Conservation (phyloP, 345 rosid genomes). For the Chamaenerion angustifolium region DNA sequence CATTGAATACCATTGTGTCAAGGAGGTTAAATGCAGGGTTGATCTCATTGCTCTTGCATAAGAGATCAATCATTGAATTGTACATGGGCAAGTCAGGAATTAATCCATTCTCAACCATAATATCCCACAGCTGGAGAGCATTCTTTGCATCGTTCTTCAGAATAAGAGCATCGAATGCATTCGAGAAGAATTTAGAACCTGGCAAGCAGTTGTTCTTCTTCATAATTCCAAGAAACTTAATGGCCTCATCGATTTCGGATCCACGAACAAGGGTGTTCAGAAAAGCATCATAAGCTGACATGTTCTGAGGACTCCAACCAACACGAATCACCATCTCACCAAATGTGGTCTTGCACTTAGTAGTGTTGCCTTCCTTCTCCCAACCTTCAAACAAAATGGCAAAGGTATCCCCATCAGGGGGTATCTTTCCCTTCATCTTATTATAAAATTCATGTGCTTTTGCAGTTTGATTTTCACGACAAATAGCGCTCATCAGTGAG, state of each 20-base stretch:
- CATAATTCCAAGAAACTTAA: slow-evolving; percentile 32
- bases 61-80: slow-evolving; percentile 29
- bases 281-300: slow-evolving; percentile 25
- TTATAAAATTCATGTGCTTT: slow-evolving; percentile 30
- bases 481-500: slow-evolving; percentile 36
- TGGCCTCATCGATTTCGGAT: slow-evolving; percentile 18
- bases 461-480: slow-evolving; percentile 15
- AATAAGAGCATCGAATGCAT: slow-evolving; percentile 29
- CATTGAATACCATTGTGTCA: slow-evolving; percentile 37
- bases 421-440: slow-evolving; percentile 20
- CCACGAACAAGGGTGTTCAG: slow-evolving; percentile 25
- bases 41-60: slow-evolving; percentile 27
- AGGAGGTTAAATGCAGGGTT: slow-evolving; percentile 29
- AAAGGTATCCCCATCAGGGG: slow-evolving; percentile 34
- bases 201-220: slow-evolving; percentile 36
- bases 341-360: slow-evolving; percentile 33
- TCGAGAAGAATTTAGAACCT: slow-evolving; percentile 34
- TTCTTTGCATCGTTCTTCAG: slow-evolving; percentile 20
- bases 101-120: slow-evolving; percentile 24
- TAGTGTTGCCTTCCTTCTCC: slow-evolving; percentile 41
- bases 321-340: slow-evolving; percentile 30
- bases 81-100: slow-evolving; percentile 36
- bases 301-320: slow-evolving; percentile 25
- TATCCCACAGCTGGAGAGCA: slow-evolving; percentile 27
- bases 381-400: slow-evolving; percentile 47